Base-by-base conservation (phyloP, 495 filamentous ascomycete species). In the Aspergillus incahuasiensis region DNA sequence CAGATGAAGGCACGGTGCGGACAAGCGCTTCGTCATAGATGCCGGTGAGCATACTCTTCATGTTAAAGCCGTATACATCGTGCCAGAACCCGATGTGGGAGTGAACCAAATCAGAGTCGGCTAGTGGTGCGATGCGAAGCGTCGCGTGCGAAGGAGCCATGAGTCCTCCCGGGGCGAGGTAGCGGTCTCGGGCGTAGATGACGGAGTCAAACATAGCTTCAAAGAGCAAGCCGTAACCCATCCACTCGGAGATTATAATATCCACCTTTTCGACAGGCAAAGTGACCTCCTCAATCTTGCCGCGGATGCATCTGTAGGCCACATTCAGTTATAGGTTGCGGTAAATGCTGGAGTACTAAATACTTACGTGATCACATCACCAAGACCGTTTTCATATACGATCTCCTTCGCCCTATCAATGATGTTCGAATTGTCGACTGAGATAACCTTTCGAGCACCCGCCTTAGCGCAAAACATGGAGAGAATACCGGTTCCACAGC, bases 161-260 rank as follows among this genome's bases (percentile, higher is more conserved):
- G 34, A 96, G 74, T 24, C 92, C 92, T 45, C 74, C 81, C 8
- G 86, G 83, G 21, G 69, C 82, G 19, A 97, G 84, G 72, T 90
- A 96, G 57, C 78, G 84, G 72, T 97, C 92, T 42, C 92, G 79
- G 20, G 92, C 92, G 57, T 87, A 91, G 46, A 97, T 76, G 30
- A 97, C 92, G 9, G 91, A 95, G 71, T 95, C 91, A 57, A 97
- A 81, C 92, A 97, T 97, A 61, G 85, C 86, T 78, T 97, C 92
- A 67, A 94, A 97, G 7, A 97, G 81, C 5, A 97, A 77, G 67
- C 88, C 87, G 67, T 97, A 97, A 5, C 92, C 92, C 92, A 97
- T 97, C 92, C 92, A 97, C 68, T 97, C 92, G 2, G 90, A 95
- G 53, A 97, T 85, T 61, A 97, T 96, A 68, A 97, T 91, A 62